Percentiles rank a stretch among this genome's conserved stretches.
phyloP scores from a whole-genome alignment of 768 basidiomycete species.

The Mycena leptocephala region DNA sequence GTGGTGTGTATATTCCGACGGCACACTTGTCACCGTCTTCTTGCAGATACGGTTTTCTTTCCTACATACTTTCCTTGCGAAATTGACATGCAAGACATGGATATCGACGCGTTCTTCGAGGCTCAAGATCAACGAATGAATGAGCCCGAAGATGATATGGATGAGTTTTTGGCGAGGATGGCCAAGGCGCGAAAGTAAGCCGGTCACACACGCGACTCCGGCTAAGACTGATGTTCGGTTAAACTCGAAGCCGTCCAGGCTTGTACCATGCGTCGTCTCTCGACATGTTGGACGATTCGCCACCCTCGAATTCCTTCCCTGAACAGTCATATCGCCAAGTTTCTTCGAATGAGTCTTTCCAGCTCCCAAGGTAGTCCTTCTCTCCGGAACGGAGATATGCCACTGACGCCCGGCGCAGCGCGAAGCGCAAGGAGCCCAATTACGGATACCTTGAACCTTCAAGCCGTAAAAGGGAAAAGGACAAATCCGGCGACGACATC shows the following conservation, averaged over 20 bases:
- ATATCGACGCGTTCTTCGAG: conserved; percentile 64
- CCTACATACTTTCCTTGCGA: too few relatives aligned
- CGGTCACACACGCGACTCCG: background rate
- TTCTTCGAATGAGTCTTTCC: conserved; percentile 1
- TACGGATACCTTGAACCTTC: background rate
- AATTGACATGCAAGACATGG: conserved; percentile 43
- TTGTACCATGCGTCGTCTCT: background rate
- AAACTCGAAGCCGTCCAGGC: background rate
- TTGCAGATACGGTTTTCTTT: too few relatives aligned
- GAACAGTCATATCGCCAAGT: background rate
- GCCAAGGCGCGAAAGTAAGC: conserved; percentile 39
- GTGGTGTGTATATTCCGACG: too few relatives aligned
- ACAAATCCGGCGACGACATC: background rate
- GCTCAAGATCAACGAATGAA: conserved; percentile 72
- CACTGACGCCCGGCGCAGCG: background rate
- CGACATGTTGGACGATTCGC: background rate
- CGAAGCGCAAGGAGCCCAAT: background rate
- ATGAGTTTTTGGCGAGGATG: conserved; percentile 61
- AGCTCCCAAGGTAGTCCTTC: conserved; percentile 2
- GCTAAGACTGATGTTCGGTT: background rate
- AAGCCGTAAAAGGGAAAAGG: background rate
- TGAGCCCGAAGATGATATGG: conserved; percentile 67
- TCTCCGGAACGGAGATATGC: background rate
- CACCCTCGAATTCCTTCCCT: background rate
- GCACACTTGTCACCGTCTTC: too few relatives aligned